Percentiles rank a stretch among this genome's conserved stretches.
Evolutionary conservation across 2,329 filamentous ascomycete genomes (phyloP).

Genomic region (Tolypocladium sp.): DNA sequence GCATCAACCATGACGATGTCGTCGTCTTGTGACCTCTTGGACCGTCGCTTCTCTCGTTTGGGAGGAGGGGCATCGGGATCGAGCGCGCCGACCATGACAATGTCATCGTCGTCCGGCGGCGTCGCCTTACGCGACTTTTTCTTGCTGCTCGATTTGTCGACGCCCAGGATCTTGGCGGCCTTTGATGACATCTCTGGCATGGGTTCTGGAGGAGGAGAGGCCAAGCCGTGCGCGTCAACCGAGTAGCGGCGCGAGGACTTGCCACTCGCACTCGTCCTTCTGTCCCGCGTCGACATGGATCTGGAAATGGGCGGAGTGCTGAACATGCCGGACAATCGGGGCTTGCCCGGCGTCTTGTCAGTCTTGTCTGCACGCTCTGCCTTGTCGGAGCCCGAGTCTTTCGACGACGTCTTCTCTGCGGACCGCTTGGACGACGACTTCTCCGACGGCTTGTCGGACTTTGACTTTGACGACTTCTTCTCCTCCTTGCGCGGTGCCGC

Average conservation of each 20-base stretch:
- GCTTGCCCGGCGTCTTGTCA: slow-evolving; percentile 40
- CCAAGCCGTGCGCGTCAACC: slow-evolving; percentile 54
- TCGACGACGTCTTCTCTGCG: slow-evolving; percentile 49
- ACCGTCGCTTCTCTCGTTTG: slow-evolving; percentile 23
- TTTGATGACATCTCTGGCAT: slow-evolving; percentile 59
- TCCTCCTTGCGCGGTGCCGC: slow-evolving; percentile 33
- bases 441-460: slow-evolving; percentile 55
- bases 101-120: slow-evolving; percentile 37
- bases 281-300: slow-evolving; percentile 59
- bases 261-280: slow-evolving; percentile 44
- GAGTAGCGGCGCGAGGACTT: slow-evolving; percentile 63
- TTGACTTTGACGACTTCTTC: slow-evolving; percentile 51
- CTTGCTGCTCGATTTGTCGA: slow-evolving; percentile 31
- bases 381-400: slow-evolving; percentile 67
- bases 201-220: slow-evolving; percentile 66
- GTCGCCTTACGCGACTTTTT: slow-evolving; percentile 35
- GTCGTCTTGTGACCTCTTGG: slow-evolving; percentile 25
- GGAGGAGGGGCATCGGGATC: slow-evolving; percentile 25
- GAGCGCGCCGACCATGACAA: slow-evolving; percentile 34
- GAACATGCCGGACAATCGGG: slow-evolving; percentile 55
- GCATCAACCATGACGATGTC: slow-evolving; percentile 29
- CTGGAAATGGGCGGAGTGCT: slow-evolving; percentile 58
- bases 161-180: slow-evolving; percentile 67
- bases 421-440: slow-evolving; percentile 44
- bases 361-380: slow-evolving; percentile 38